These are phyloP conservation scores for Chaetomium olivaceum DNA, from an alignment of 2,329 filamentous ascomycete genomes.

Conservation along the genomic window DNA sequence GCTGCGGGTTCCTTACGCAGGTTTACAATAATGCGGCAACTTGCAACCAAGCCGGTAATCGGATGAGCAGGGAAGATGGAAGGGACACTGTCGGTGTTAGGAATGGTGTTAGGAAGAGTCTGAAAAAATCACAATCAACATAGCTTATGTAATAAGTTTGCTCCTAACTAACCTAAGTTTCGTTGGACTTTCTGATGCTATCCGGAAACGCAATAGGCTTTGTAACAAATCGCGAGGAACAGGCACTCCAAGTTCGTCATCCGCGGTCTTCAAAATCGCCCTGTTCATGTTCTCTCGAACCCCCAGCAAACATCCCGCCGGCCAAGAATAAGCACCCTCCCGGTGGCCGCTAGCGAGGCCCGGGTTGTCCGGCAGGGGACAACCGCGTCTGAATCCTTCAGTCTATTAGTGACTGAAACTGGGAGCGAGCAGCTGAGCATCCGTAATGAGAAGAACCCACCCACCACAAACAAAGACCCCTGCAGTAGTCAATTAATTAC, in stretches of 20 bases:
- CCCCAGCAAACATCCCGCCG: not conserved
- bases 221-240: no score
- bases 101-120: no score
- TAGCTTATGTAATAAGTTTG: not conserved
- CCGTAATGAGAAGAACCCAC: not conserved
- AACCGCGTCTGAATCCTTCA: not conserved
- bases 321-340: not conserved
- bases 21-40: no score
- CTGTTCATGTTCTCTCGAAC: not conserved
- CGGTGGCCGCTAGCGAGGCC: not conserved
- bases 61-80: no score
- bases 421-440: not conserved
- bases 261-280: no score
- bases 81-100: no score
- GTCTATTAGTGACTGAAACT: not conserved
- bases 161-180: not conserved
- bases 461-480: not conserved
- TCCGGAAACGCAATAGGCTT: no score
- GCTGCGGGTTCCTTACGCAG: no score
- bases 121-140: not conserved
- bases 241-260: not conserved
- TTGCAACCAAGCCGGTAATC: no score
- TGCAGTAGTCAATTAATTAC: not conserved
- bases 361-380: not conserved
- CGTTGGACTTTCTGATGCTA: no score